phyloP scores from a whole-genome alignment of 345 rosid species.

The Gynandropsis gynandra region DNA sequence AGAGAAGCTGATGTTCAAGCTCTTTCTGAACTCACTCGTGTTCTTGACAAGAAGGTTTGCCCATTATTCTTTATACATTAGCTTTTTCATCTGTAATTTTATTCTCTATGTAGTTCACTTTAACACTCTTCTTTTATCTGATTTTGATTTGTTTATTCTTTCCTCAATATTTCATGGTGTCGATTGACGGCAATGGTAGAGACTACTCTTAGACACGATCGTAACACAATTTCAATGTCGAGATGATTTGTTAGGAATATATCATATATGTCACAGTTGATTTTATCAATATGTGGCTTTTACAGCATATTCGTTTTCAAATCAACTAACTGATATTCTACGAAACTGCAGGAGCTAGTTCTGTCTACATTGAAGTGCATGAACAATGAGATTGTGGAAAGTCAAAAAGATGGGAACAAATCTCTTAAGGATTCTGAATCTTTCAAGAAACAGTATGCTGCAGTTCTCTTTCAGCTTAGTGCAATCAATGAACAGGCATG shows the following conservation, averaged over 20 bases:
- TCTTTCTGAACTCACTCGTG: conserved; percentile 46
- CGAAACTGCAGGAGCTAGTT: conserved; percentile 52
- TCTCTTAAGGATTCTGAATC: conserved; percentile 53
- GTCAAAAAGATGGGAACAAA: conserved; percentile 47
- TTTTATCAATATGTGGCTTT: conserved; percentile 7
- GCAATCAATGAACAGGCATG: conserved; percentile 76
- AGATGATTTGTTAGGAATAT: conserved; percentile 9
- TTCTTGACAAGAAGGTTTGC: conserved; percentile 51
- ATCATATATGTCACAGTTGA: conserved; percentile 2
- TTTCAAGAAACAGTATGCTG: conserved; percentile 76
- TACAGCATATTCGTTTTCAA: conserved; percentile 6
- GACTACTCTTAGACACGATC: conserved; percentile 1
- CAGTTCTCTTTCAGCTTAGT: conserved; percentile 58
- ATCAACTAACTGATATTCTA: conserved; percentile 25
- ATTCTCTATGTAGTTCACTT: not conserved
- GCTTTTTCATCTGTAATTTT: conserved; percentile 8
- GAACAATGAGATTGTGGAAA: conserved; percentile 59
- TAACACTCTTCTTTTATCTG: not conserved
- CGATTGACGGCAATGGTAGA: conserved; percentile 8
- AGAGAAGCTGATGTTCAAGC: conserved; percentile 57
- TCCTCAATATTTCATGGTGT: conserved; percentile 9
- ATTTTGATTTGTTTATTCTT: not conserved
- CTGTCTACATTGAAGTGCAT: conserved; percentile 60
- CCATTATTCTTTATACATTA: conserved; percentile 13
- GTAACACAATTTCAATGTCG: not conserved